Evolutionary conservation across 495 filamentous ascomycete species (phyloP), one percentile per base, ranked within the genome.

Genomic region (Cenococcum geophilum): DNA sequence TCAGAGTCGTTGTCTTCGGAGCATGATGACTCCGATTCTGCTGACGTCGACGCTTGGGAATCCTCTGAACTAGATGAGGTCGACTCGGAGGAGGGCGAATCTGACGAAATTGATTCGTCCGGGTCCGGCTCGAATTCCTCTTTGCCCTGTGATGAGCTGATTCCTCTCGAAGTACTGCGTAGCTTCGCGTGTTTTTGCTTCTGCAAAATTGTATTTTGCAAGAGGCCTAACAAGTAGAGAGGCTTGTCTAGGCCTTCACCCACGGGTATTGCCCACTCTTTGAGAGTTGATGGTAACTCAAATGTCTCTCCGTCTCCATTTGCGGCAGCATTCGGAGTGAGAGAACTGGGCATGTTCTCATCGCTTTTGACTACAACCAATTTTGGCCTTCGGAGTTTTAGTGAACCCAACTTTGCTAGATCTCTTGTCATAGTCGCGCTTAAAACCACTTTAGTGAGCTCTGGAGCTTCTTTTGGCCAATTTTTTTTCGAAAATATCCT

Each of bases 341-440:
- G 47, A 5, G 61, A 66, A 11, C 68, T 64, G 11, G 72, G 66
- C 1, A 16, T 72, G 67, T 5, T 72, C 72, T 20, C 65, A 55
- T 88, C 76, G 16, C 69, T 65, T 0, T 77, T 86, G 11, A 97
- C 79, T 9, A 91, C 79, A 4, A 97, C 80, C 61, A 97, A 75
- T 53, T 80, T 85, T 12, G 93, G 93, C 61, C 86, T 80, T 1
- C 78, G 76, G 21, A 98, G 79, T 57, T 82, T 87, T 50, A 98
- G 71, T 0, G 79, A 82, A 45, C 84, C 86, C 49, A 98, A 71
- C 61, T 91, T 89, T 18, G 87, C 86, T 37, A 95, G 77, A 71
- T 97, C 92, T 34, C 82, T 79, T 1, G 91, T 96, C 89, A 98
- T 95, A 0, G 95, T 97, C 8, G 93, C 93, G 70, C 89, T 95